Percentiles rank a stretch among this genome's conserved stretches.
phyloP scores from a whole-genome alignment of 352 stramenopile genomes.

The Pythium pyrilobum region DNA sequence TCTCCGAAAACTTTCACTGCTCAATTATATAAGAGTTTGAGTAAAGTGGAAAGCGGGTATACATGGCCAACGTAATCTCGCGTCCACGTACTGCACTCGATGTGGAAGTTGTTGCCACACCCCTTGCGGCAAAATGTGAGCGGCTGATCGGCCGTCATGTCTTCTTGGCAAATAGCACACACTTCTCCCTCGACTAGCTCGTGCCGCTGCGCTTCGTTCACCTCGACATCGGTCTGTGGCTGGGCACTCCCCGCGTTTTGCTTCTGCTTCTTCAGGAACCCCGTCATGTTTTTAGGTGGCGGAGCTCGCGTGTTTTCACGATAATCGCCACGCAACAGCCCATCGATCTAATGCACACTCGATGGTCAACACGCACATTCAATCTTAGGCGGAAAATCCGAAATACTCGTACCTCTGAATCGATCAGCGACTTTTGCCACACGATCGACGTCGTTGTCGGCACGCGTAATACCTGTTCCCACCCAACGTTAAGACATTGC shows the following conservation, averaged over 20 bases:
- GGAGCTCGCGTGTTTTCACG: conserved; percentile 27
- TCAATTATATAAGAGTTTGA: too few relatives aligned
- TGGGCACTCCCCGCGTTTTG: conserved; percentile 30
- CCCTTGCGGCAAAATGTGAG: conserved; percentile 77
- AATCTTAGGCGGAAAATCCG: not conserved
- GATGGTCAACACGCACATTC: too few relatives aligned
- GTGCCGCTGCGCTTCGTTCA: conserved; percentile 36
- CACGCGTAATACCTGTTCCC: conserved; percentile 52
- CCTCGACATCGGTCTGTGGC: conserved; percentile 18
- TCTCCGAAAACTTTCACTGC: conserved; percentile 85
- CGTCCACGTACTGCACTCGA: conserved; percentile 48
- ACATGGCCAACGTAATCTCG: not conserved
- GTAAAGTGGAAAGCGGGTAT: too few relatives aligned
- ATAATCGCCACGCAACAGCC: conserved; percentile 57
- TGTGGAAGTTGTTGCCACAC: conserved; percentile 74
- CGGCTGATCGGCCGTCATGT: conserved; percentile 54
- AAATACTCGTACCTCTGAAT: conserved; percentile 46
- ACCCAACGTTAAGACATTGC: not conserved
- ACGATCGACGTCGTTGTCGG: conserved; percentile 59
- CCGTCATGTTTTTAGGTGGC: conserved; percentile 1
- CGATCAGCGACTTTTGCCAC: conserved; percentile 83
- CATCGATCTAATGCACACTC: conserved; percentile 71
- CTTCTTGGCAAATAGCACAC: conserved; percentile 81
- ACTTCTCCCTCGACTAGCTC: conserved; percentile 70
- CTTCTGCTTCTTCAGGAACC: conserved; percentile 44